phyloP scores from a whole-genome alignment of 2,329 filamentous ascomycete genomes.

The Verticillium albo-atrum region DNA sequence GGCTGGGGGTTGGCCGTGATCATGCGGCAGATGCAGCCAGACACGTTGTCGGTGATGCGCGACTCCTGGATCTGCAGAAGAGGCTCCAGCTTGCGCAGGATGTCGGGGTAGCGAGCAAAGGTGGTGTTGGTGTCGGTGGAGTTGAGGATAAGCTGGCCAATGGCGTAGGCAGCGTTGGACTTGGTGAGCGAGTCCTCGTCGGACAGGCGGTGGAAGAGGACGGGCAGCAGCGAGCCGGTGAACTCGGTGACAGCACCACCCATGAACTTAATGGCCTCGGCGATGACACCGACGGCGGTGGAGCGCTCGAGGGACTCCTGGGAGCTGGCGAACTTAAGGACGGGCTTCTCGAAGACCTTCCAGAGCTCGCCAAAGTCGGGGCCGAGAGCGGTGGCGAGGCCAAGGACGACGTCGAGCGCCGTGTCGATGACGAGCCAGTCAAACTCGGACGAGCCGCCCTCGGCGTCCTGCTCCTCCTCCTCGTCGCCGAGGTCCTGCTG shows the following conservation, averaged over 20 bases:
- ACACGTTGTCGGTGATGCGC: conserved; percentile 86
- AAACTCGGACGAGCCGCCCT: conserved; percentile 82
- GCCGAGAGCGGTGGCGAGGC: conserved; percentile 78
- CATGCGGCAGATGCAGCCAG: conserved; percentile 87
- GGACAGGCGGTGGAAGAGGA: conserved; percentile 78
- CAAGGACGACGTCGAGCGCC: conserved; percentile 84
- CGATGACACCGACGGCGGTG: conserved; percentile 85
- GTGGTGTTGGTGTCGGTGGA: conserved; percentile 66
- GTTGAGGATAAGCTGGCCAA: conserved; percentile 78
- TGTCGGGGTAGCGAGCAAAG: conserved; percentile 71
- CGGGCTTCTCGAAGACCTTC: conserved; percentile 92
- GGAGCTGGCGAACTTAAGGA: conserved; percentile 83
- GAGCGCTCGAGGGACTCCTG: conserved; percentile 84
- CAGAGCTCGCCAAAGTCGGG: conserved; percentile 79
- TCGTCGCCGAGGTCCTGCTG: conserved; percentile 85
- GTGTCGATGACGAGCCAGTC: conserved; percentile 98
- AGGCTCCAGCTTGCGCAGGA: conserved; percentile 82
- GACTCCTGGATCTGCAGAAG: conserved; percentile 73
- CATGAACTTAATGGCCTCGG: conserved; percentile 86
- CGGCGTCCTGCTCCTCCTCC: conserved; percentile 68
- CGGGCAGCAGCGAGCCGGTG: conserved; percentile 70
- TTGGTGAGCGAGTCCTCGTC: conserved; percentile 91
- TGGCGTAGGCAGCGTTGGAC: conserved; percentile 91
- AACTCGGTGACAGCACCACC: conserved; percentile 74
- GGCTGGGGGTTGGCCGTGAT: conserved; percentile 83